Evolutionary conservation across 2,329 filamentous ascomycete genomes (phyloP).

Genomic region (Tolypocladium sp.): DNA sequence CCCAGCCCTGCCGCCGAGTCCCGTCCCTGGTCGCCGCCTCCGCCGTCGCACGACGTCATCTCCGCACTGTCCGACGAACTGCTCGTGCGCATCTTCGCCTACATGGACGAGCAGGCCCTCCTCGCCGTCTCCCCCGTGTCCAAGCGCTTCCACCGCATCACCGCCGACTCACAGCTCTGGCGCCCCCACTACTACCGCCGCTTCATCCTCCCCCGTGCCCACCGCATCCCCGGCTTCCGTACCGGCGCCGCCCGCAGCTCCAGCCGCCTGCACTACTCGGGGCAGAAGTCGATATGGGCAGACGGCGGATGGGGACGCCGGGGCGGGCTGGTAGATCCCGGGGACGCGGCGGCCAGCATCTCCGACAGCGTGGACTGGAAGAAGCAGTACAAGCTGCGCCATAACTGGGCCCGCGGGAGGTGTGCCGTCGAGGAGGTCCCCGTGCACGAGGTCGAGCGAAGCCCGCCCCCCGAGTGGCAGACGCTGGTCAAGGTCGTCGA

Average conservation of each 20-base stretch:
- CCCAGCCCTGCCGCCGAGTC: not conserved
- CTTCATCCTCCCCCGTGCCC: conserved; percentile 75
- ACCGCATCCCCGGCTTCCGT: conserved; percentile 61
- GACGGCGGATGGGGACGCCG: conserved; percentile 28
- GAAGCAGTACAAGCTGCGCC: conserved; percentile 73
- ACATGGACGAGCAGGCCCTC: conserved; percentile 61
- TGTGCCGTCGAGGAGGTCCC: conserved; percentile 74
- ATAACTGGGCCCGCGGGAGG: conserved; percentile 83
- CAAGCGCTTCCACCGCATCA: conserved; percentile 61
- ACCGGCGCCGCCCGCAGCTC: conserved; percentile 17
- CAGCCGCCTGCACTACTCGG: conserved; percentile 34
- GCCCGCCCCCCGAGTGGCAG: conserved; percentile 23
- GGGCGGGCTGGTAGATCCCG: conserved; percentile 41
- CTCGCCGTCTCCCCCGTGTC: conserved; percentile 59
- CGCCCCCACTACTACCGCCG: conserved; percentile 78
- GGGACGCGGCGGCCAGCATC: conserved; percentile 21
- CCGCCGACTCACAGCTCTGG: conserved; percentile 83
- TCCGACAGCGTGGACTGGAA: conserved; percentile 64
- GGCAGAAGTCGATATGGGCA: conserved; percentile 33
- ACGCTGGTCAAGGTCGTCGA: conserved; percentile 73
- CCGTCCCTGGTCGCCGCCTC: not conserved
- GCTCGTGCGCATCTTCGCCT: conserved; percentile 72
- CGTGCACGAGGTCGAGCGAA: conserved; percentile 32
- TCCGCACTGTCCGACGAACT: conserved; percentile 79
- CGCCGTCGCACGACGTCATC: conserved; percentile 44